These are phyloP conservation scores for Chlorella sp. DNA, from an alignment of 139 green algal genomes.

Conservation along the genomic window DNA sequence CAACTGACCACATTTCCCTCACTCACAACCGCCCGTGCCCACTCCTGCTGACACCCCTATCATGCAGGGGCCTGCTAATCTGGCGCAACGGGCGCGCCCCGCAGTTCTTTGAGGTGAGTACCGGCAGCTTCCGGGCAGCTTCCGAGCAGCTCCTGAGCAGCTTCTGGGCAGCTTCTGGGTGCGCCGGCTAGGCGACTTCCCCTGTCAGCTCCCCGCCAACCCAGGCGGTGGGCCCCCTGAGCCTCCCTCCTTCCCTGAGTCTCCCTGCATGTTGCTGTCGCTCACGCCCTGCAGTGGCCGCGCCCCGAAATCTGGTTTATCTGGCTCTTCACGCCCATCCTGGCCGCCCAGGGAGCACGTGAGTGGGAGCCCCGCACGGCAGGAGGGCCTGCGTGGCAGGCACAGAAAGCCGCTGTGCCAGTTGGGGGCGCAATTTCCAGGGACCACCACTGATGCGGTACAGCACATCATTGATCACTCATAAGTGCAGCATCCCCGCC, in stretches of 20 bases:
- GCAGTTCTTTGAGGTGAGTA: conserved; percentile 9
- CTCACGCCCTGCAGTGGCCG: neutral
- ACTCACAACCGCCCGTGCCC: too few species aligned
- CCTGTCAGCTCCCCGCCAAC: neutral
- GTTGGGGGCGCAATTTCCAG: too few species aligned
- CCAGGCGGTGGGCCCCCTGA: neutral
- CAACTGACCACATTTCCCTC: too few species aligned
- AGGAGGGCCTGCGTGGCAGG: too few species aligned
- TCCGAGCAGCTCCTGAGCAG: too few species aligned
- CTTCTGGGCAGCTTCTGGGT: neutral
- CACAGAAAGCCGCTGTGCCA: too few species aligned
- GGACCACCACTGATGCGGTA: too few species aligned
- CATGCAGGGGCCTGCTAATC: conserved; percentile 5
- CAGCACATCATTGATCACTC: too few species aligned
- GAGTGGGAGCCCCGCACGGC: neutral
- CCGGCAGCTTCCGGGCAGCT: neutral
- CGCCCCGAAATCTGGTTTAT: conserved; percentile 8
- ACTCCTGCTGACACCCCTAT: too few species aligned
- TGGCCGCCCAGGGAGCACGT: conserved; percentile 12
- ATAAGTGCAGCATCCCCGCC: too few species aligned
- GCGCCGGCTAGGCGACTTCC: neutral
- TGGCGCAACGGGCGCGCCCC: conserved; percentile 7
- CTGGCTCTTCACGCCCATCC: conserved; percentile 19
- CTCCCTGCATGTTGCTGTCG: too few species aligned
- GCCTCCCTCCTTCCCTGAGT: too few species aligned